Base-by-base conservation (phyloP, 345 rosid species). In the Linum lewisii region DNA sequence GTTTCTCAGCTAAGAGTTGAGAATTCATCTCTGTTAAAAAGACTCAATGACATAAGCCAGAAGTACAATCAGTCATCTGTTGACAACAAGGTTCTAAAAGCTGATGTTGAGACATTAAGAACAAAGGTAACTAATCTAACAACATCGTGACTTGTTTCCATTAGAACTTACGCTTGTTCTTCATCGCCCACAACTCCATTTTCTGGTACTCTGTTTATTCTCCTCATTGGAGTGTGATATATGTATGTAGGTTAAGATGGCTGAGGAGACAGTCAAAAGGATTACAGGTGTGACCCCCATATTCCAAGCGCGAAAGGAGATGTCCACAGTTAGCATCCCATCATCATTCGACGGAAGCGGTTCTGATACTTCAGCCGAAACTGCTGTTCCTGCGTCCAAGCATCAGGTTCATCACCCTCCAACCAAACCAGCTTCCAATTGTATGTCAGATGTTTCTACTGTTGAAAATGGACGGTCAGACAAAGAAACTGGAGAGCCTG, bases 291-390 rank as follows among this genome's bases (percentile, higher is more conserved):
- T 58, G 24, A 58, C 32, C 53, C 38, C 63, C 0, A 21, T 62
- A 22, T 66, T 80, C 57, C 96, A 72, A 57, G 58, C 62, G 18
- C 58, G 69, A 55, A 79, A 88, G 37, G 84, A 75, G 19, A 63
- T 77, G 52, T 79, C 89, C 42, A 59, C 79, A 1, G 49, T 64
- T 36, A 70, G 82, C 54, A 53, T 63, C 62, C 63, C 80, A 37
- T 74, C 86, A 10, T 82, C 75, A n/a, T n/a, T n/a, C n/a, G n/a
- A n/a, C n/a, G n/a, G n/a, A n/a, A n/a, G n/a, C n/a, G n/a, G n/a
- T 49, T 76, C 90, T 15, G 87, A 82, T 36, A 62, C 80, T 45
- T 79, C 84, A 36, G 64, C 79, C 2, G 86, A 78, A 32, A 80
- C 80, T 59, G 76, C 84, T 5, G 80, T 77, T 66, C 82, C 90